Evolutionary conservation across 352 stramenopile genomes (phyloP), one percentile per base, ranked within the genome.

Genomic region (Pythium dissotocum): DNA sequence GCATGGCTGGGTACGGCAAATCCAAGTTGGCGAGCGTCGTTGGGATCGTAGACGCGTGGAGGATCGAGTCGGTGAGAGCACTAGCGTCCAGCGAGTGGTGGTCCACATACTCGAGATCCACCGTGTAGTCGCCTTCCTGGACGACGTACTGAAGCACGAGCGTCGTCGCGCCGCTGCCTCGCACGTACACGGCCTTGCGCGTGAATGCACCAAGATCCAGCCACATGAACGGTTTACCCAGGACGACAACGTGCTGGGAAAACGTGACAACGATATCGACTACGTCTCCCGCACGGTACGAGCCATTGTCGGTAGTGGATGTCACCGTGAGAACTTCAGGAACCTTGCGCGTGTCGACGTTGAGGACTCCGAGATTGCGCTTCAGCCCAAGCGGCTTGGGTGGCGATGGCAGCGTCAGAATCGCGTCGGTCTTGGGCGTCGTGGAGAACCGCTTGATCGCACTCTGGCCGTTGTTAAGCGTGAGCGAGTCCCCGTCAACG

Each of bases 381-480:
- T 28, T 46, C 6, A 62, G 38, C 6, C 86, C 80, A 4, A 95
- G 73, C 35, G 85, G 70, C 26, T 35, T 42, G 18, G 84, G 79
- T 8, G 61, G n/a, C 13, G 21, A 24, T 24, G 88, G 88, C 0
- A 95, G 70, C 4, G 74, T 83, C 12, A 94, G 59, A 42, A 87
- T 74, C 2, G 86, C 85, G 46, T 93, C 71, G 7, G 85, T 94
- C 16, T 61, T 91, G 4, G 88, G 86, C 0, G 77, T 94, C 9
- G 88, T 94, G 0, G 88, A 90, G 24, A 93, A 92, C n/a, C 88
- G 68, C 58, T 90, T 90, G 69, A 95, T 94, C 24, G 80, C 76
- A 14, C 75, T 82, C 68, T 94, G 88, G 0, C 75, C 82, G 51
- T 82, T 93, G 75, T 93, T 94, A 16, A 95, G 72, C 0, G 85